phyloP scores from a whole-genome alignment of 2,329 filamentous ascomycete species.

The Arthrobotrys sphaeroides region DNA sequence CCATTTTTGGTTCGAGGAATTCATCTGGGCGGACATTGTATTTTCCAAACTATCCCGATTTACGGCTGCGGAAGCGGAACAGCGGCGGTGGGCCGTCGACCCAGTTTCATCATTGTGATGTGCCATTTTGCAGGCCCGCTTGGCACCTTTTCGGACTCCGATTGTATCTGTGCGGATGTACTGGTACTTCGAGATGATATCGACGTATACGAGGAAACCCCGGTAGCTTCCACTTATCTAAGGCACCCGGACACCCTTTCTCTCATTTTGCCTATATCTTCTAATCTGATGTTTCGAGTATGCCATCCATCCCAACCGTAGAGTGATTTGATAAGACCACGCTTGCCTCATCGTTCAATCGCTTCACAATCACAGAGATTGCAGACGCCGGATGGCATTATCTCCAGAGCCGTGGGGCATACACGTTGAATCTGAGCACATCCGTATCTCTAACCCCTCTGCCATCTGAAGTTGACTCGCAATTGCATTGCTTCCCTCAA shows the following conservation, averaged over 20 bases:
- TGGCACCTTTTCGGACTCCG: conserved; percentile 3
- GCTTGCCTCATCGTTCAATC: conserved; percentile 10
- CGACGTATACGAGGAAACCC: conserved; percentile 29
- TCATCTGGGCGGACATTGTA: conserved; percentile 16
- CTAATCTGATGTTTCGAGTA: conserved; percentile 1
- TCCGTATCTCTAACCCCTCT: conserved; percentile 2
- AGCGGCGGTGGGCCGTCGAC: conserved; percentile 51
- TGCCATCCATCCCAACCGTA: not conserved
- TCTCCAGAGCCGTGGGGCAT: not conserved
- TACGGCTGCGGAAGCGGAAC: conserved; percentile 53
- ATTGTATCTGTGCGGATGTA: conserved; percentile 18
- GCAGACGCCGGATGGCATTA: not conserved
- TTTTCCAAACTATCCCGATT: conserved; percentile 30
- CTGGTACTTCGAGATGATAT: conserved; percentile 32
- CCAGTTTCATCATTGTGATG: conserved; percentile 53
- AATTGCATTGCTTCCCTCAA: too few species aligned
- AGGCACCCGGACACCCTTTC: conserved; percentile 7
- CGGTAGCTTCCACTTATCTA: conserved; percentile 2
- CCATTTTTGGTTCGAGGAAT: conserved; percentile 22
- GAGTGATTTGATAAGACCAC: conserved; percentile 19
- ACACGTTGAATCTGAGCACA: not conserved
- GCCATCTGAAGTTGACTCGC: conserved; percentile 4
- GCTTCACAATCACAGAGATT: not conserved
- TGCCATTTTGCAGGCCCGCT: conserved; percentile 26
- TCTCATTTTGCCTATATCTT: conserved; percentile 17